These are phyloP conservation scores for Candida hungchunana DNA, from an alignment of 805 yeast genomes.

Conservation along the genomic window DNA sequence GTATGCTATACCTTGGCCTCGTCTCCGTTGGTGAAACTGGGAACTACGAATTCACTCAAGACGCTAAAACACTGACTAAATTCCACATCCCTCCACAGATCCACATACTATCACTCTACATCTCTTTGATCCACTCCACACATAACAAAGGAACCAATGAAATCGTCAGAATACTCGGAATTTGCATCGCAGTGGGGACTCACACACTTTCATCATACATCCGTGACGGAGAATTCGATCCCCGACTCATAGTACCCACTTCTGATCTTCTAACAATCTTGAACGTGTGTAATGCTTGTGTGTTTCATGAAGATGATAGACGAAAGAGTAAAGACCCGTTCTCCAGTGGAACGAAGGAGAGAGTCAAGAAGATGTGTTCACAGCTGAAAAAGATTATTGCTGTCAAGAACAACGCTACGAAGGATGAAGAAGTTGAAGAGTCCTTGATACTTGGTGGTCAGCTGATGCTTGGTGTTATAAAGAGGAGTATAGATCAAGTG, in stretches of 20 bases:
- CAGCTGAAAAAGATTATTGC: not conserved
- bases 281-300: conserved; percentile 5
- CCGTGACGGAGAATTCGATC: conserved; percentile 4
- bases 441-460: conserved; percentile 1
- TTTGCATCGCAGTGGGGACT: conserved; percentile 2
- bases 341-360: conserved; percentile 1
- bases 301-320: conserved; percentile 1
- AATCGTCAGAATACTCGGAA: conserved; percentile 2
- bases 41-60: conserved; percentile 6
- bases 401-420: not conserved
- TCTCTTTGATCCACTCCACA: conserved; percentile 3
- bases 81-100: conserved; percentile 3
- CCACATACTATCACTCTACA: conserved; percentile 2
- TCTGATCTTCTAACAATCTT: conserved; percentile 12
- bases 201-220: conserved; percentile 8
- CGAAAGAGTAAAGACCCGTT: conserved; percentile 6
- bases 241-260: conserved; percentile 3
- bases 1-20: conserved; percentile 10
- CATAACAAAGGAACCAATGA: conserved; percentile 1
- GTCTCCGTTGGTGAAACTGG: conserved; percentile 3
- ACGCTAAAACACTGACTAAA: not conserved
- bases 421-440: conserved; percentile 2
- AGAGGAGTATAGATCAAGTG: not conserved
- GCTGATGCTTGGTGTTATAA: not conserved
- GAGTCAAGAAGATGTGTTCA: conserved; percentile 2